A percentile compares a stretch with the other conserved stretches of the same genome.
phyloP scores from a whole-genome alignment of 768 basidiomycete genomes.

The Pisolithus microcarpus region DNA sequence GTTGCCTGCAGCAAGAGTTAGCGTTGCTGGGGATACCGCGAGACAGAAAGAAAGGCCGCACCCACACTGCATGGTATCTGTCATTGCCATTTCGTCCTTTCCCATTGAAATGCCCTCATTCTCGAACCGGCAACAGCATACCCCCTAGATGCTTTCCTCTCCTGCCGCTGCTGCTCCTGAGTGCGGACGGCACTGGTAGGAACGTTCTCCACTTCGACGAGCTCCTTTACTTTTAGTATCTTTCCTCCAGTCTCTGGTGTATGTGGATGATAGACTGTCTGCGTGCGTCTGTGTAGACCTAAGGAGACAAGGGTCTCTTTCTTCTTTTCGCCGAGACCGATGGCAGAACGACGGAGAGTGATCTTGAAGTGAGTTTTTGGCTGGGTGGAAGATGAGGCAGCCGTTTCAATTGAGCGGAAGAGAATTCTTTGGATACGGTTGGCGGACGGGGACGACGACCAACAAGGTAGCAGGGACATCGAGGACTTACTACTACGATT shows the following conservation, averaged over 20 bases:
- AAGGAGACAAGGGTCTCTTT: constrained; percentile 74
- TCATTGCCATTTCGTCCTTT: neutral
- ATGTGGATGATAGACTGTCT: constrained; percentile 78
- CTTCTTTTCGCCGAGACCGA: constrained; percentile 66
- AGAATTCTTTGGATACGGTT: neutral
- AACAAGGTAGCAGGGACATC: constrained; percentile 11
- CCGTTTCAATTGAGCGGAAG: constrained; percentile 8
- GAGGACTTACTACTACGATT: too few species aligned
- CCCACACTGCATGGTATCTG: neutral
- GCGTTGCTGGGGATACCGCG: too few species aligned
- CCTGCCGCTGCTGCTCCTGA: constrained; percentile 59
- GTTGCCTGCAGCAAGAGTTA: neutral
- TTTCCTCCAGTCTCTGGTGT: constrained; percentile 73
- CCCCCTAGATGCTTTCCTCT: constrained; percentile 61
- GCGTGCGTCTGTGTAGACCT: constrained; percentile 75
- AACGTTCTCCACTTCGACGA: constrained; percentile 85
- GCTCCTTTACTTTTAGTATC: constrained; percentile 82
- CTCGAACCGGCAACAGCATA: constrained; percentile 47
- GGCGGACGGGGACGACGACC: constrained; percentile 4
- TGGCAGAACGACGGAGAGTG: constrained; percentile 83
- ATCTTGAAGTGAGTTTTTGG: constrained; percentile 78
- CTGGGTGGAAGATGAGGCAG: neutral
- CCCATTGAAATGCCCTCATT: constrained; percentile 8
- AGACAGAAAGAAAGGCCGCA: neutral
- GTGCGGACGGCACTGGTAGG: constrained; percentile 57